phyloP scores from a whole-genome alignment of 352 stramenopile species.

The Phytophthora megakarya region DNA sequence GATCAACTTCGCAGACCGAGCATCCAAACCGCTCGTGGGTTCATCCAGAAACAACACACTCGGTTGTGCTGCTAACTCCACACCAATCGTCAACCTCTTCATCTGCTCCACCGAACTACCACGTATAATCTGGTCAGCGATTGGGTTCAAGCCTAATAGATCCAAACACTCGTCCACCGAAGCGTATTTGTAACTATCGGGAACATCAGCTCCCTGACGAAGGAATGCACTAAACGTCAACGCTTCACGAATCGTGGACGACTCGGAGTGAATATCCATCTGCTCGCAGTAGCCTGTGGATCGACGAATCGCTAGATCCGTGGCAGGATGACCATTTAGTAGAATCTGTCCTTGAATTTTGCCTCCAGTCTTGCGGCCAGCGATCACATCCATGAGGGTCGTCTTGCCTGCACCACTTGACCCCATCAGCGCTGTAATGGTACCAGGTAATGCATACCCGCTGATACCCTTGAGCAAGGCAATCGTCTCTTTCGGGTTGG shows the following conservation, averaged over 20 bases:
- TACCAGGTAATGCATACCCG: conserved; percentile 22
- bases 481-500: conserved; percentile 39
- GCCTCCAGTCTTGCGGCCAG: too few relatives aligned
- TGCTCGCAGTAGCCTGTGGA: conserved; percentile 27
- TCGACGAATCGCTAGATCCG: conserved; percentile 44
- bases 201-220: too few relatives aligned
- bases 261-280: conserved; percentile 20
- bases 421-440: conserved; percentile 35
- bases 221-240: too few relatives aligned
- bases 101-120: conserved; percentile 53
- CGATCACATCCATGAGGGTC: conserved; percentile 23
- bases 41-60: conserved; percentile 90
- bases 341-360: too few relatives aligned
- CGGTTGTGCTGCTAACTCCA: conserved; percentile 84
- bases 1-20: conserved; percentile 80
- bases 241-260: too few relatives aligned
- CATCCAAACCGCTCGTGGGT: conserved; percentile 89
- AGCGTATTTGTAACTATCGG: too few relatives aligned
- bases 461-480: conserved; percentile 58
- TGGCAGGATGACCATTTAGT: too few relatives aligned
- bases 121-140: conserved; percentile 52
- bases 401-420: conserved; percentile 29
- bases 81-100: conserved; percentile 64
- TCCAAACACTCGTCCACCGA: conserved; percentile 50
- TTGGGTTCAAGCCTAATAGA: conserved; percentile 39